Conservation (phyloP, 352 stramenopile genomes). For the Saprolegnia parasitica region DNA sequence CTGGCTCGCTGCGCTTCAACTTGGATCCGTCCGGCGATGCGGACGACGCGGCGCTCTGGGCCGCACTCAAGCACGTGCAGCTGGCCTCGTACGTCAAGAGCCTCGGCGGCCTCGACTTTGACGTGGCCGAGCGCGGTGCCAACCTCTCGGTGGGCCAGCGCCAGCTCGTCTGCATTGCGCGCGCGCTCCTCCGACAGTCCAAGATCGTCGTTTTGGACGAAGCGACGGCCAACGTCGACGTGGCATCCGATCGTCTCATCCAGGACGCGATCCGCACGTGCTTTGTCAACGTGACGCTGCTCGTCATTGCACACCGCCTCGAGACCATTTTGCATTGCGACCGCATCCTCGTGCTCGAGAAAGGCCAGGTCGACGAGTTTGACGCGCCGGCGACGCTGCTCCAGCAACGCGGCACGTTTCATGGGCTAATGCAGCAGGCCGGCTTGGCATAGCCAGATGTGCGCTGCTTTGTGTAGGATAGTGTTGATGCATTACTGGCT, state of each 20-base stretch:
- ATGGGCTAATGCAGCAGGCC: background rate
- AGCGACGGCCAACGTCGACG: conserved; percentile 81
- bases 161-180: conserved; percentile 90
- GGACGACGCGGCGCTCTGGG: conserved; percentile 33
- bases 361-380: conserved; percentile 66
- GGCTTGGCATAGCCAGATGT: too few species aligned
- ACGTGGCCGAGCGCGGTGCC: conserved; percentile 48
- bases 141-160: conserved; percentile 86
- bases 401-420: background rate
- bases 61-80: conserved; percentile 33
- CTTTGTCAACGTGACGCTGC: conserved; percentile 59
- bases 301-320: conserved; percentile 85
- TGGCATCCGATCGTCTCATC: conserved; percentile 53
- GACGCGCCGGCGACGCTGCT: conserved; percentile 40
- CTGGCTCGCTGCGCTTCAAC: conserved; percentile 20
- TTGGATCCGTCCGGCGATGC: conserved; percentile 26
- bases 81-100: conserved; percentile 36
- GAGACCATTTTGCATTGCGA: conserved; percentile 85
- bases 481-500: too few species aligned
- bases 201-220: conserved; percentile 87
- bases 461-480: too few species aligned
- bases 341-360: conserved; percentile 79
- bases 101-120: conserved; percentile 33
- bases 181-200: conserved; percentile 74
- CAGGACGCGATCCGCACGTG: conserved; percentile 66